These are phyloP conservation scores for Epithele typhae DNA, from an alignment of 768 basidiomycete species.

Conservation along the genomic window DNA sequence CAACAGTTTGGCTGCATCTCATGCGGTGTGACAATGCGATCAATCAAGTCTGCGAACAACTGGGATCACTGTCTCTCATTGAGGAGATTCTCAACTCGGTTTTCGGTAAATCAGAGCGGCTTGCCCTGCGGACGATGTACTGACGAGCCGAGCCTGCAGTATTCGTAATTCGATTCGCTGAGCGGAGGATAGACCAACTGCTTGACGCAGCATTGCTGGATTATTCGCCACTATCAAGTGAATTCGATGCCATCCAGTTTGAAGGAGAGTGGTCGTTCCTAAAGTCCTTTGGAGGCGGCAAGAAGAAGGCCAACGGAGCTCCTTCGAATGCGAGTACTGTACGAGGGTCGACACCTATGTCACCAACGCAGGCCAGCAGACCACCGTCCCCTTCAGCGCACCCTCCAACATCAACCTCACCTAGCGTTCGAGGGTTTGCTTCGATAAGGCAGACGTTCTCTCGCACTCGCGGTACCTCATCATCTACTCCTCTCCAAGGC, in stretches of 20 bases:
- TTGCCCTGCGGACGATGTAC: background rate
- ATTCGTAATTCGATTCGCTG: conserved; percentile 90
- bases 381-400: conserved; percentile 50
- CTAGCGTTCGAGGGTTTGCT: conserved; percentile 41
- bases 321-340: conserved; percentile 7
- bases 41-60: conserved; percentile 73
- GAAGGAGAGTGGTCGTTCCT: conserved; percentile 96
- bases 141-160: conserved; percentile 56
- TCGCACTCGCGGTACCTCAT: conserved; percentile 43
- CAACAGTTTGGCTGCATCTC: conserved; percentile 85
- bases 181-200: conserved; percentile 81
- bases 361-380: conserved; percentile 43
- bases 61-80: conserved; percentile 80
- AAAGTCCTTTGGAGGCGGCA: conserved; percentile 65
- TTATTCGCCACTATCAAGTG: conserved; percentile 69
- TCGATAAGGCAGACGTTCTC: conserved; percentile 66
- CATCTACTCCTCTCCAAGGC: conserved; percentile 42
- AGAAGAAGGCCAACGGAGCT: conserved; percentile 35
- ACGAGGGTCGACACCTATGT: conserved; percentile 38
- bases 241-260: conserved; percentile 82
- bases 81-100: conserved; percentile 94
- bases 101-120: conserved; percentile 59
- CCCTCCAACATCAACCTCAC: conserved; percentile 43
- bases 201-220: conserved; percentile 83
- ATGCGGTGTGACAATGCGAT: conserved; percentile 82